Percentiles rank a stretch among this genome's conserved stretches.
Evolutionary conservation across 164 flowering plant species (phyloP).

Genomic region (Hamamelis virginiana): DNA sequence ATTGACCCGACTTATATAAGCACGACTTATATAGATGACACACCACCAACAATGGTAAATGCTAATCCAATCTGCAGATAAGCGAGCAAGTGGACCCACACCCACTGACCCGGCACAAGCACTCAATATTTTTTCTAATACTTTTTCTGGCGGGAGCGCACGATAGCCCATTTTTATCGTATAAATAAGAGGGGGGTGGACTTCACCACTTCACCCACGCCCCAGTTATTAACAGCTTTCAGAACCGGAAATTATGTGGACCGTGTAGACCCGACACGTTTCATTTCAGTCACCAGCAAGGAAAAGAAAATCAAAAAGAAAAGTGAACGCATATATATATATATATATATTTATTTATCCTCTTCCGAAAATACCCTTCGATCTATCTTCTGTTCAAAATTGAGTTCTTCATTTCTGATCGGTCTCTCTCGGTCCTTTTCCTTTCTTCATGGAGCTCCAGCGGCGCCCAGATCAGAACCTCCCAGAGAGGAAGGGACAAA

Average conservation of each 20-base stretch:
- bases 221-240: too few relatives aligned
- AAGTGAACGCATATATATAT: not conserved
- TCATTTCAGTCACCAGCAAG: not conserved
- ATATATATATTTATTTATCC: too few relatives aligned
- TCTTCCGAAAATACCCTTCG: slow-evolving; percentile 31
- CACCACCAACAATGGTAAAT: too few relatives aligned
- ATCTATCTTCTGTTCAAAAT: slow-evolving; percentile 7
- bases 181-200: too few relatives aligned
- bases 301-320: slow-evolving; percentile 9
- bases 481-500: slow-evolving; percentile 70
- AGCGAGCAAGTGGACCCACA: not conserved
- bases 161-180: slow-evolving; percentile 3
- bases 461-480: slow-evolving; percentile 24
- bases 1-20: too few relatives aligned
- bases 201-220: too few relatives aligned
- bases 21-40: too few relatives aligned
- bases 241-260: slow-evolving; percentile 14
- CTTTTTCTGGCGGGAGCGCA: slow-evolving; percentile 16
- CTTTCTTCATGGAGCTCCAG: slow-evolving; percentile 43
- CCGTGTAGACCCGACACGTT: slow-evolving; percentile 14
- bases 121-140: not conserved
- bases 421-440: slow-evolving; percentile 12
- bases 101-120: slow-evolving; percentile 6
- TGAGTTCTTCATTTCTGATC: slow-evolving; percentile 11
- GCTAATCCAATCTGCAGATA: too few relatives aligned